phyloP scores from a whole-genome alignment of 2,329 filamentous ascomycete species.

The Alternaria solani region DNA sequence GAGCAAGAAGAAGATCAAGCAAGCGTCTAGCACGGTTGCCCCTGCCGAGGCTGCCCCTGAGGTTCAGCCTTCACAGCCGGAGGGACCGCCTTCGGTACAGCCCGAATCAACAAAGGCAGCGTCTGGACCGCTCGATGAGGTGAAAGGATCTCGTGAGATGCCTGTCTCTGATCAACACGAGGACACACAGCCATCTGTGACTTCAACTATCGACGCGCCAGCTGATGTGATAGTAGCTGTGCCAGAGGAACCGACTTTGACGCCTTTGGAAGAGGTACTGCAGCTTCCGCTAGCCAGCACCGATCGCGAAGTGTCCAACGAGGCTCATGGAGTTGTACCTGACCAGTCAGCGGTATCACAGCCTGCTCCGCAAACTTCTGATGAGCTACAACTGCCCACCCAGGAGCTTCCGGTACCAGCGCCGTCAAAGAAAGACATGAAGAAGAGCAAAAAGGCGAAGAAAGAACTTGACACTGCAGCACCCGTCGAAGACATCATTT shows the following conservation, averaged over 20 bases:
- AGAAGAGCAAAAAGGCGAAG: slow-evolving; percentile 38
- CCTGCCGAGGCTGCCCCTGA: slow-evolving; percentile 15
- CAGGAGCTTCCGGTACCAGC: slow-evolving; percentile 16
- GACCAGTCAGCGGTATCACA: slow-evolving; percentile 4
- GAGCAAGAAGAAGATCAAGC: slow-evolving; percentile 40
- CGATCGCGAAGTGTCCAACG: slow-evolving; percentile 1
- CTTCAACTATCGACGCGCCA: not conserved
- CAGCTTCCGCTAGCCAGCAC: not conserved
- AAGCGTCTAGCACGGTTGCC: slow-evolving; percentile 20
- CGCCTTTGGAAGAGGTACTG: slow-evolving; percentile 3
- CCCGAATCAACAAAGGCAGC: not conserved
- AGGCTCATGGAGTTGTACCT: slow-evolving; percentile 4
- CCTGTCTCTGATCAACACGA: slow-evolving; percentile 1
- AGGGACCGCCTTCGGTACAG: slow-evolving; percentile 3
- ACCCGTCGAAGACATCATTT: slow-evolving; percentile 13
- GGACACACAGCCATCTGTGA: not conserved
- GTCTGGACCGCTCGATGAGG: not conserved
- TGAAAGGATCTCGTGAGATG: slow-evolving; percentile 4
- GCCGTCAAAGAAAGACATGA: slow-evolving; percentile 32
- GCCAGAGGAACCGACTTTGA: not conserved
- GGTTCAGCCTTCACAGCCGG: not conserved
- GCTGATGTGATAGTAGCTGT: not conserved
- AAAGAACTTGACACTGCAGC: slow-evolving; percentile 24
- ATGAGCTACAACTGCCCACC: slow-evolving; percentile 6
- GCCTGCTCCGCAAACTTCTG: slow-evolving; percentile 22